A percentile compares a stretch with the other conserved stretches of the same genome.
phyloP scores from a whole-genome alignment of 306 rosid species.

The Vigna hirtella region DNA sequence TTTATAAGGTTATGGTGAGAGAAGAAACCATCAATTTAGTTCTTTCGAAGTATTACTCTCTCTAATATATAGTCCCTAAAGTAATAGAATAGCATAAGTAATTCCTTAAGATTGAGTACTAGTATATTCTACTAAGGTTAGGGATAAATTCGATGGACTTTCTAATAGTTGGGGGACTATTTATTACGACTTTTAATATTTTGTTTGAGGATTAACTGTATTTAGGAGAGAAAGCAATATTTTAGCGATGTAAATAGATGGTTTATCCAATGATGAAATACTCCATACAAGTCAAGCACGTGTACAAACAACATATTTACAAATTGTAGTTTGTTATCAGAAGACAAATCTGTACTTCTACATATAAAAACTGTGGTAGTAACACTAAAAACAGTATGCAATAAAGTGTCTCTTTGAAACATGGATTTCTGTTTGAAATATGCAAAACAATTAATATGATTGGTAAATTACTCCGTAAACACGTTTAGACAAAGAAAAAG shows the following conservation, averaged over 20 bases:
- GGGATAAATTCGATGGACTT: too few species aligned
- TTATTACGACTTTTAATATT: too few species aligned
- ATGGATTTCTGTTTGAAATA: slow-evolving; percentile 20
- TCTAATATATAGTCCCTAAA: neutral
- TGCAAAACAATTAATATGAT: neutral
- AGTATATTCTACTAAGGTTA: too few species aligned
- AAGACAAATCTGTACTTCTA: neutral
- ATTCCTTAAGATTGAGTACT: too few species aligned
- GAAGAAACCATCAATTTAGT: neutral
- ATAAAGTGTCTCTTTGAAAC: neutral
- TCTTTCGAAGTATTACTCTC: neutral
- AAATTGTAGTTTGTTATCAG: slow-evolving; percentile 24
- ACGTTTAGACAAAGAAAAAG: too few species aligned
- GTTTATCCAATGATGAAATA: too few species aligned
- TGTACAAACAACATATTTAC: slow-evolving; percentile 16
- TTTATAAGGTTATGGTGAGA: neutral
- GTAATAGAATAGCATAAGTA: too few species aligned
- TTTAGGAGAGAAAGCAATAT: too few species aligned
- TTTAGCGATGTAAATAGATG: too few species aligned
- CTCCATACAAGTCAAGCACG: neutral
- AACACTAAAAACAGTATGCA: neutral
- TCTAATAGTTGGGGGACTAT: too few species aligned
- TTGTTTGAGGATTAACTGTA: too few species aligned
- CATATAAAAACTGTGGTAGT: slow-evolving; percentile 22
- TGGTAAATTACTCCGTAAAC: too few species aligned